These are phyloP conservation scores for Sporothrix mexicana DNA, from an alignment of 2,329 filamentous ascomycete species.

Conservation along the genomic window DNA sequence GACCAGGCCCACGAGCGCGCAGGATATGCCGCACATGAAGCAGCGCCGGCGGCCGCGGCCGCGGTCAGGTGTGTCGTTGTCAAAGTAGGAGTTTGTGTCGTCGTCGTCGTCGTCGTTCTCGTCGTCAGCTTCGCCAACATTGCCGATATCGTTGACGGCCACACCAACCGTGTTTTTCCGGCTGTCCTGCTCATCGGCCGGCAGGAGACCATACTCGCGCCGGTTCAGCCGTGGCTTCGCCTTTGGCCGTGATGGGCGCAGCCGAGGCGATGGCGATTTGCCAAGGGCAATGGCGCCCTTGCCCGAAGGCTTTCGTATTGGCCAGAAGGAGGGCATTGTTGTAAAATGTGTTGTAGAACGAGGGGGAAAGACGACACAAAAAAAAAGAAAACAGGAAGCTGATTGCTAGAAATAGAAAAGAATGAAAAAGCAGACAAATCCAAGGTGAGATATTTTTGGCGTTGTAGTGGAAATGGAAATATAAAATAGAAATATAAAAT, in stretches of 20 bases:
- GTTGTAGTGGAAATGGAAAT: too few species aligned
- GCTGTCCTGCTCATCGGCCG: slow-evolving; percentile 6
- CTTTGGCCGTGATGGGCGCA: slow-evolving; percentile 26
- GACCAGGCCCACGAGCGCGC: slow-evolving; percentile 45
- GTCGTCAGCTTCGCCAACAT: slow-evolving; percentile 5
- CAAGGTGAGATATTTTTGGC: too few species aligned
- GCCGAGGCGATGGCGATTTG: slow-evolving; percentile 6
- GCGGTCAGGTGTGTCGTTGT: slow-evolving; percentile 33
- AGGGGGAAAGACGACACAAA: too few species aligned
- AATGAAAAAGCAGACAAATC: too few species aligned
- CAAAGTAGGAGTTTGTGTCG: slow-evolving; percentile 7
- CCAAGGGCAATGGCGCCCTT: not conserved
- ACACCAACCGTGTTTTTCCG: too few species aligned
- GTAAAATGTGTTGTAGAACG: not conserved
- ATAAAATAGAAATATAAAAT: too few species aligned
- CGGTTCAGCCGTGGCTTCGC: not conserved
- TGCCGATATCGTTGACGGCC: too few species aligned
- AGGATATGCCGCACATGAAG: slow-evolving; percentile 46
- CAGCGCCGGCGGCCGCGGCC: slow-evolving; percentile 34
- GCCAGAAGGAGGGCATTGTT: not conserved
- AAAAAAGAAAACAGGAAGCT: too few species aligned
- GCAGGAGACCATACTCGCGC: slow-evolving; percentile 28
- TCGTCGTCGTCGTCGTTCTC: slow-evolving; percentile 24
- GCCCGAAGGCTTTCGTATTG: not conserved
- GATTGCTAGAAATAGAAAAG: too few species aligned